Evolutionary conservation across 371 early-diverging fungal genomes (phyloP), one percentile per base, ranked within the genome.

Genomic region (Cladochytrium tenue): DNA sequence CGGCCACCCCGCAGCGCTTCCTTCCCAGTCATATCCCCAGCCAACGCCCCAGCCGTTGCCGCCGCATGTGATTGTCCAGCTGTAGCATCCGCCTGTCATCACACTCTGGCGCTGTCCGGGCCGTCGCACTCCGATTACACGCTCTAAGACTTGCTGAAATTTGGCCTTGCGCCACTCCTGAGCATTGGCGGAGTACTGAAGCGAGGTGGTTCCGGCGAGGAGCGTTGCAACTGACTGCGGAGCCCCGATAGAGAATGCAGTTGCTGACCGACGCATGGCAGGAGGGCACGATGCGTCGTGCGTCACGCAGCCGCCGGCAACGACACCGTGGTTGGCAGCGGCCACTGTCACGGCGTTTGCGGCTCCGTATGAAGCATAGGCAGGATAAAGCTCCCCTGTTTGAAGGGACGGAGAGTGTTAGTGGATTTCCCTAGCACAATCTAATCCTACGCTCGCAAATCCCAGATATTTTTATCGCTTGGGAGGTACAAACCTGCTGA

Each of bases 211-310:
- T 7, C 43, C 43, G 43, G 43, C 43, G 20, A 7, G 13, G 43
- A 43, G 43, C 43, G 43, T 20, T 20, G 43, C 43, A 43, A 20
- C 43, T 13, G 43, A 43, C 43, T n/a, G n/a, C 4, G 51, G 53
- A 20, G 62, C 51, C 13, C 62, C 51, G 31, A 62, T 51, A 23
- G 53, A 53, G 31, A 52, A 52, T 28, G 25, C 28, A 30, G 23
- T 20, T 5, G 51, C 52, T 2, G 52, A 51, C 10, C 62, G 26
- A 20, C 62, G 51, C 20, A 17, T 23, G 10, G 27, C 53, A 23
- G 66, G 66, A 1, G 59, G 58, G 2, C 52, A 52, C n/a, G 59
- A 57, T 10, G 66, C 58, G 31, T 57, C 59, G 36, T 65, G 66
- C n/a, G 34, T 30, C 4, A 23, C 66, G 43, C 66, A 65, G 17